A percentile compares a stretch with the other conserved stretches of the same genome.
Conservation (phyloP, 768 basidiomycete species). For the Phlebiopsis flavidoalba region DNA sequence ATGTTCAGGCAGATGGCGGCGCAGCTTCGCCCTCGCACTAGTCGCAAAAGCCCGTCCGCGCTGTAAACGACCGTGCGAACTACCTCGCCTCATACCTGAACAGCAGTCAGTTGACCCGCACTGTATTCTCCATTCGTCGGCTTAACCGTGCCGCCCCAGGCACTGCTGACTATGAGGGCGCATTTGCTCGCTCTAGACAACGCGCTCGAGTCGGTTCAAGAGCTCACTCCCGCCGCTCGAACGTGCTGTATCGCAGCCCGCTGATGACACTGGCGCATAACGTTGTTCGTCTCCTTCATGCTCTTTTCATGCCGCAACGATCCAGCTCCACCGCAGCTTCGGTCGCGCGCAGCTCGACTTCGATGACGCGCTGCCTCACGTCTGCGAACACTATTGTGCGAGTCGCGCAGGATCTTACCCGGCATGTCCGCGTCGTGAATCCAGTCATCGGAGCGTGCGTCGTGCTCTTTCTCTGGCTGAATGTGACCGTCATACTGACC, state of each 20-base stretch:
- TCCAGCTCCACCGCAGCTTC: conserved; percentile 11
- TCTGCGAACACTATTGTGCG: conserved; percentile 11
- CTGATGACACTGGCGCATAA: neutral
- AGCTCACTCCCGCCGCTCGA: conserved; percentile 6
- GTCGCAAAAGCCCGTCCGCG: conserved; percentile 11
- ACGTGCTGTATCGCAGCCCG: neutral
- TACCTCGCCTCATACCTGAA: conserved; percentile 5
- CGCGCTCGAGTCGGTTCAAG: conserved; percentile 11
- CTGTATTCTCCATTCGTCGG: neutral
- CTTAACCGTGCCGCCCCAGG: neutral
- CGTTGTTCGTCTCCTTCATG: conserved; percentile 7
- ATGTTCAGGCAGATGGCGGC: neutral
- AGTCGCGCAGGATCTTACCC: neutral
- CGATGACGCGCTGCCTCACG: conserved; percentile 6
- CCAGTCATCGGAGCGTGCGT: conserved; percentile 12
- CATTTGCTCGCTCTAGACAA: conserved; percentile 2
- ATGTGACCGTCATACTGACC: neutral
- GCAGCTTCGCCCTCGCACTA: conserved; percentile 4
- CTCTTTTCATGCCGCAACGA: conserved; percentile 6
- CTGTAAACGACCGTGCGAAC: conserved; percentile 15
- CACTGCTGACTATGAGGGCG: neutral
- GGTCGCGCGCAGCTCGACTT: conserved; percentile 7
- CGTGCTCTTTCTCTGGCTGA: neutral
- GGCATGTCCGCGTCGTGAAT: neutral
- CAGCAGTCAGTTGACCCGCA: neutral